Evolutionary conservation across 2,329 filamentous ascomycete genomes (phyloP), one percentile per base, ranked within the genome.

Genomic region (Neofusicoccum ribis): DNA sequence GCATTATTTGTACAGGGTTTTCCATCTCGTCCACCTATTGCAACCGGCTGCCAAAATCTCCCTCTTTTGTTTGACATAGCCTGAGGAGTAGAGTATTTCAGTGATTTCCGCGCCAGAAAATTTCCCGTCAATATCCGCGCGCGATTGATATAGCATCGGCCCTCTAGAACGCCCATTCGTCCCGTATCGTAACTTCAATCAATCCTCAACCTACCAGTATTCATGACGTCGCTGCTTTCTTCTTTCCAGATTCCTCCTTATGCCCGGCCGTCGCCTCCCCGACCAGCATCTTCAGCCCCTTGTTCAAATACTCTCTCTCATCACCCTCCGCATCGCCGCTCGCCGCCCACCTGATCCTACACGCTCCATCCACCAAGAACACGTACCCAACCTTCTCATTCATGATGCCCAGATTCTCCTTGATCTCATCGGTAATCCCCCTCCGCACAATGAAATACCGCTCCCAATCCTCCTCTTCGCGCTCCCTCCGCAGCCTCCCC

Each of bases 351-450:
- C 95, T 86, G 70, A 99, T 96, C 79, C 88, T 91, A 77, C 93
- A 97, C 68, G 93, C 84, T 68, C 88, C 84, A 76, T 99, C 95
- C 66, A 99, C 83, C 54, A 99, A 83, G 78, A 97, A 99, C 4
- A 93, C 90, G 79, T 97, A 98, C 43, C 93, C 94, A 39, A 97
- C 94, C 78, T 93, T 96, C 70, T 88, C 88, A 79, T 99, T 99
- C 74, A 96, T 81, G 74, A 96, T 77, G 5, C 86, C 87, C 71
- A 89, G 84, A 4, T 84, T 82, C 72, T 88, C 85, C 69, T 84
- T 82, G 46, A 88, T 79, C 17, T 80, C 76, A 56, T 87, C 84
- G 14, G 78, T 81, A 23, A 89, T 78, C 2, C 86, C 86, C 67
- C 81, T 84, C 66, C 82, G 79, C 17, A 89, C 82, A 64, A 89